Conservation (phyloP, 1,139 yeast genomes). For the Taiozyma sp. region DNA sequence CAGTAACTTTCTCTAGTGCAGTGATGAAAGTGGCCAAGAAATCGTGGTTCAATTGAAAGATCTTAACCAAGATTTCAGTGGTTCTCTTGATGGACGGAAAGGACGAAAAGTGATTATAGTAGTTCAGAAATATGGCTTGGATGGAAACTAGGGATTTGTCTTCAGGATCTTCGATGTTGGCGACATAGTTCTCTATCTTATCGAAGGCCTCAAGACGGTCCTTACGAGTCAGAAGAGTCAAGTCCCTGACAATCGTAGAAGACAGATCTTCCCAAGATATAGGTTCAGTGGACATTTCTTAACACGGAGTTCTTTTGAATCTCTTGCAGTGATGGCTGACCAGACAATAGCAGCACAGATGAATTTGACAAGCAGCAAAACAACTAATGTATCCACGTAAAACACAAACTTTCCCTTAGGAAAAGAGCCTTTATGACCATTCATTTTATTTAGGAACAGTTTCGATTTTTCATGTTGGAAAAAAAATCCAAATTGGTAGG, state of each 20-base stretch:
- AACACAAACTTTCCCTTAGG: background rate
- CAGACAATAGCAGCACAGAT: background rate
- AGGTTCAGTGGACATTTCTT: slow-evolving; percentile 8
- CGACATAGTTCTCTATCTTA: slow-evolving; percentile 25
- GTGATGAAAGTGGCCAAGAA: slow-evolving; percentile 33
- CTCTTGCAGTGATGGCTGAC: background rate
- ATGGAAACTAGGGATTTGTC: slow-evolving; percentile 24
- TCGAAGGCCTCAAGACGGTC: slow-evolving; percentile 26
- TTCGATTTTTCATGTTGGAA: background rate
- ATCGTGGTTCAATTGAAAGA: slow-evolving; percentile 31
- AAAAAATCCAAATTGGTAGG: background rate
- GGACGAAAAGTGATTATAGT: slow-evolving; percentile 50
- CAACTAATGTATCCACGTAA: background rate
- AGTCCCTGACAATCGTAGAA: slow-evolving; percentile 23
- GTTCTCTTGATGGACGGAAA: slow-evolving; percentile 44
- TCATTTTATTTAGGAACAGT: background rate
- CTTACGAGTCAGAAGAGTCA: slow-evolving; percentile 34
- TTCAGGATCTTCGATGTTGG: slow-evolving; percentile 12
- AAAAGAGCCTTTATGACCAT: background rate
- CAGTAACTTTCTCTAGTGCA: slow-evolving; percentile 35
- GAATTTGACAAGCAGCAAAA: background rate
- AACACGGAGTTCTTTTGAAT: background rate
- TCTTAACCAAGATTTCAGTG: slow-evolving; percentile 31
- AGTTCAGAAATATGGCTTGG: slow-evolving; percentile 34
- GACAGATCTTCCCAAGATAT: slow-evolving; percentile 28